Conservation (phyloP, 2,329 filamentous ascomycete species). For the Fusarium virguliforme region DNA sequence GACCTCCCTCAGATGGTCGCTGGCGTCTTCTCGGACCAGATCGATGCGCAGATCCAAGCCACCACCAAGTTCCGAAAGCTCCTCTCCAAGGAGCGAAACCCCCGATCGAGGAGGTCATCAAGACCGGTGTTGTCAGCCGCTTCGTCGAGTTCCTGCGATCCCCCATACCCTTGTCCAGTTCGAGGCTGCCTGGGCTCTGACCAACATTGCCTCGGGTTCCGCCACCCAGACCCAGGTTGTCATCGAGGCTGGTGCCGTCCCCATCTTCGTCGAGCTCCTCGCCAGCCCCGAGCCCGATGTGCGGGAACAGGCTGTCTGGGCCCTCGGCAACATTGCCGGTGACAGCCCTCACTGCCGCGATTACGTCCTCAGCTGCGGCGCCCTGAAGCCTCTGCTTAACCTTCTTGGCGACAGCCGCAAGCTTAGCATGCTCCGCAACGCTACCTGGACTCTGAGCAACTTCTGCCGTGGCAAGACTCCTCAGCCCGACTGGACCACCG, state of each 20-base stretch:
- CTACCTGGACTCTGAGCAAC: slow-evolving; percentile 99
- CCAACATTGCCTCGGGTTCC: slow-evolving; percentile 98
- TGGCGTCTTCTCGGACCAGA: slow-evolving; percentile 98
- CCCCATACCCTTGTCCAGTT: slow-evolving; percentile 98
- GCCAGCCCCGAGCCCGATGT: slow-evolving; percentile 98
- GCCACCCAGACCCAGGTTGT: slow-evolving; percentile 98
- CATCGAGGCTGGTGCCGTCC: slow-evolving; percentile 97
- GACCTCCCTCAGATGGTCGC: slow-evolving; percentile 98
- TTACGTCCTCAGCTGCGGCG: slow-evolving; percentile 93
- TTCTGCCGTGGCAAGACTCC: slow-evolving; percentile 99
- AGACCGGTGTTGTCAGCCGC: slow-evolving; percentile 96
- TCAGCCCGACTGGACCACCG: slow-evolving; percentile 97
- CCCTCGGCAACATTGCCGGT: slow-evolving; percentile 97
- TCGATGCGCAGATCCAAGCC: slow-evolving; percentile 96
- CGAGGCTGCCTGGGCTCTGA: slow-evolving; percentile 98
- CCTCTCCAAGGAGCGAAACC: slow-evolving; percentile 98
- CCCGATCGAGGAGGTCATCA: slow-evolving; percentile 99
- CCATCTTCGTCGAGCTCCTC: slow-evolving; percentile 97
- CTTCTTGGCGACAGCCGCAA: slow-evolving; percentile 98
- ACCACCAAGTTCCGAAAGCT: slow-evolving; percentile 99
- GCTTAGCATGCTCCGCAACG: slow-evolving; percentile 98
- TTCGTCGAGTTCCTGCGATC: slow-evolving; percentile 99
- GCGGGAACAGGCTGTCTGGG: slow-evolving; percentile 98
- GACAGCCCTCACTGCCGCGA: slow-evolving; percentile 98
- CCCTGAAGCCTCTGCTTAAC: slow-evolving; percentile 89